Percentiles rank a stretch among this genome's conserved stretches.
These are phyloP conservation scores for Aspergillus sclerotiicarbonarius DNA, from an alignment of 495 filamentous ascomycete species.

Conservation along the genomic window DNA sequence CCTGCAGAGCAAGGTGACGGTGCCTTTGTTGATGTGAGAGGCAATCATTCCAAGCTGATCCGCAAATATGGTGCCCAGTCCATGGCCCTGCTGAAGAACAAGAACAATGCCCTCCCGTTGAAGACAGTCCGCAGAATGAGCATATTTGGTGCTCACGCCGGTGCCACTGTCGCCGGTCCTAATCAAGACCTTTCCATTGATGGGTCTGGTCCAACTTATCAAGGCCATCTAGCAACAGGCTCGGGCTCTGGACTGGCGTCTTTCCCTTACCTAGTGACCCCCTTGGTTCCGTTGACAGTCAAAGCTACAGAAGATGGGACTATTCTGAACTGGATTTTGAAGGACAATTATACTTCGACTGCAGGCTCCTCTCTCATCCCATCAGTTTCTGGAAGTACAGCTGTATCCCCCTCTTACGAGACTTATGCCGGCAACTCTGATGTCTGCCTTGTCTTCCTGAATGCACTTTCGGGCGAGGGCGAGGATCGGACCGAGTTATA, in stretches of 20 bases:
- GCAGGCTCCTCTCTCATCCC: constrained; percentile 12
- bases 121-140: constrained; percentile 49
- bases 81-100: constrained; percentile 57
- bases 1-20: constrained; percentile 60
- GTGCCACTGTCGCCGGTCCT: constrained; percentile 57
- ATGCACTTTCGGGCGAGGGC: constrained; percentile 55
- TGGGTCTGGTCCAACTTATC: constrained; percentile 43
- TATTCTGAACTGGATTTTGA: constrained; percentile 34
- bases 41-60: neutral
- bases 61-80: neutral
- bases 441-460: constrained; percentile 59
- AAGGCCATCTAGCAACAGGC: constrained; percentile 21
- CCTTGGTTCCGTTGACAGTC: constrained; percentile 54
- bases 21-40: neutral
- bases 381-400: constrained; percentile 15
- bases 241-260: constrained; percentile 29
- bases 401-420: constrained; percentile 9
- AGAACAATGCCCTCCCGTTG: constrained; percentile 56
- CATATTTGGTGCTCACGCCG: constrained; percentile 65
- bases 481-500: constrained; percentile 53
- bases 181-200: constrained; percentile 45
- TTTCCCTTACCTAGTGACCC: constrained; percentile 52
- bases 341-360: constrained; percentile 43
- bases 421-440: constrained; percentile 55
- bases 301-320: constrained; percentile 54